Percentiles rank a stretch among this genome's conserved stretches.
Conservation (phyloP, 2,329 filamentous ascomycete species). For the Cladosporium sp. region DNA sequence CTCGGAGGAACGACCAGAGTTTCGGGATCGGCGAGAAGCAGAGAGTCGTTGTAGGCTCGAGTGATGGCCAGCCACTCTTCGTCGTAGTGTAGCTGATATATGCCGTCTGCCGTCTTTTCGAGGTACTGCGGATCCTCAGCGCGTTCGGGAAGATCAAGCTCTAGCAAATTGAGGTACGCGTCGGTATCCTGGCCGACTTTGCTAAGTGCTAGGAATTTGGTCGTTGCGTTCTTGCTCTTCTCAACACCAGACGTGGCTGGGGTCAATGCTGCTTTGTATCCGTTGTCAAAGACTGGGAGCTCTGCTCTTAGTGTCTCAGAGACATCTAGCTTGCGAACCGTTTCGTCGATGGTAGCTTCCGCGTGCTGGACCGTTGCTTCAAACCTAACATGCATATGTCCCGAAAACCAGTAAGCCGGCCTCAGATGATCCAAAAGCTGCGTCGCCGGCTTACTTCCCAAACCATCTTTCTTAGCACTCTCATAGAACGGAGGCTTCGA, state of each 20-base stretch:
- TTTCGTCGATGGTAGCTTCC: slow-evolving; percentile 27
- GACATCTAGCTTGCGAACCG: not conserved
- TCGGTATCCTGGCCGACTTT: slow-evolving; percentile 66
- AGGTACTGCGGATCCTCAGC: slow-evolving; percentile 32
- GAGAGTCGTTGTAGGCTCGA: slow-evolving; percentile 59
- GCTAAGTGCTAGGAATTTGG: slow-evolving; percentile 80
- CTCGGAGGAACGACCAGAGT: slow-evolving; percentile 60
- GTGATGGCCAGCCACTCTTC: slow-evolving; percentile 95
- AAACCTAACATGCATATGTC: slow-evolving; percentile 90
- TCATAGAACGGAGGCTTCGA: slow-evolving; percentile 71
- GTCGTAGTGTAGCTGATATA: slow-evolving; percentile 70
- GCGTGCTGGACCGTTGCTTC: slow-evolving; percentile 61
- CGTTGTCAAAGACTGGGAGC: slow-evolving; percentile 58
- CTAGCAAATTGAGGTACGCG: slow-evolving; percentile 77
- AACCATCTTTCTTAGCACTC: slow-evolving; percentile 72
- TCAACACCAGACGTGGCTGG: not conserved
- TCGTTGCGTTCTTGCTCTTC: not conserved
- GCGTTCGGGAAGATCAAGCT: slow-evolving; percentile 65
- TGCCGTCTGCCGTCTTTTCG: slow-evolving; percentile 53
- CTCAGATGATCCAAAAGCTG: slow-evolving; percentile 79
- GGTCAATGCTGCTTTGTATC: not conserved
- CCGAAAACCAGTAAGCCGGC: slow-evolving; percentile 84
- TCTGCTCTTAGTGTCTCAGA: slow-evolving; percentile 67
- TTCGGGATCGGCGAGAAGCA: slow-evolving; percentile 62
- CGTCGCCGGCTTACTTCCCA: slow-evolving; percentile 79